Base-by-base conservation (phyloP, 441 rosid genomes). In the Pelargonium cotyledonis region DNA sequence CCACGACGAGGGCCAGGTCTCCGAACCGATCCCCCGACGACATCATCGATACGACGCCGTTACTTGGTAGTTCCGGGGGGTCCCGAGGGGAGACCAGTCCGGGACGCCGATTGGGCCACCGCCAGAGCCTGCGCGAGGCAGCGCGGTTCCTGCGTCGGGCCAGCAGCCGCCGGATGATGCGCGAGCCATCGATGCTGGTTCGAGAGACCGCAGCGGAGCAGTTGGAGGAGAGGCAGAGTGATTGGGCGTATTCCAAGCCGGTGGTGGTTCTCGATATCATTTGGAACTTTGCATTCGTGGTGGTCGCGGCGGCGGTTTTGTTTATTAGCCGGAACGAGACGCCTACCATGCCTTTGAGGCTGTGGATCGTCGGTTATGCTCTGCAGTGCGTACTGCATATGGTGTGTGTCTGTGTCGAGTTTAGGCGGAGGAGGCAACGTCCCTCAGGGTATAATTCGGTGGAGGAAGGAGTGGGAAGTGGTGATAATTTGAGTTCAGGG, bases 181-280 rank as follows among this genome's bases (percentile, higher is more conserved):
- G 96, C 46, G 99, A 95, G 81, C 98, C 97, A 14, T 95, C 99
- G 70, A 84, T 90, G 89, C 66, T 90, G 70, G 99, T 95, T 38
- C 86, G 98, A 26, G 98, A 95, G 84, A 66, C 99, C 3, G 98
- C 98, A 0, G 97, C 99, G 9, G 98, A 92, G 86, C 96, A 92
- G 82, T 82, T 95, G 21, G 97, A 95, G 84, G 96, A 91, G 83
- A 86, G 99, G 49, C 99, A 92, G 84, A 92, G 95, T 68, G 95
- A 90, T 74, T 95, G 99, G 98, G 95, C 99, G 31, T 95, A 92
- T 76, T 95, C 99, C 65, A 90, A 88, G 84, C 98, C 98, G 10
- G 99, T 92, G 70, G 99, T 95, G 72, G 75, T 95, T 63, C 92
- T 95, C 5, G 98, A 92, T 66, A 79, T 92, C 62, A 65, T 92